phyloP scores from a whole-genome alignment of 2,329 filamentous ascomycete species.

The Chaetoscypha palmicola region DNA sequence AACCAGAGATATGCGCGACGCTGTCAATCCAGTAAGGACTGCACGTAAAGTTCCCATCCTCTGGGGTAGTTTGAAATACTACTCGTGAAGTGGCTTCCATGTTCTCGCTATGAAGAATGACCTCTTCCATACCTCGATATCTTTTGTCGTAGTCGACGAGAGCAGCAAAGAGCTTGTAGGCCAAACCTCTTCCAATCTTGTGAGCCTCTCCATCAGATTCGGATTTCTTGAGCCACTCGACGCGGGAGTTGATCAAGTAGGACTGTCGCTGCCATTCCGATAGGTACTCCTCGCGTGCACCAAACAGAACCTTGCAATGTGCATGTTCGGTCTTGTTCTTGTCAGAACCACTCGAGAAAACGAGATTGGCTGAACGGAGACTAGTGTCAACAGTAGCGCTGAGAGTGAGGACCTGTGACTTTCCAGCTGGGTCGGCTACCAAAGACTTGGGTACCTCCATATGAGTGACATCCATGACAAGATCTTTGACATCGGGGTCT shows the following conservation, averaged over 20 bases:
- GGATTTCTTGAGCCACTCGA: constrained; percentile 51
- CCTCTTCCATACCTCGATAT: constrained; percentile 52
- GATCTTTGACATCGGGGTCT: constrained; percentile 46
- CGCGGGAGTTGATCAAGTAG: constrained; percentile 61
- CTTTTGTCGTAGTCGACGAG: constrained; percentile 49
- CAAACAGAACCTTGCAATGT: constrained; percentile 53
- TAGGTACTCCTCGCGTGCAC: constrained; percentile 53
- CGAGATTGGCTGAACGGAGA: constrained; percentile 46
- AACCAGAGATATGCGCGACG: constrained; percentile 51
- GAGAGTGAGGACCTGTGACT: constrained; percentile 54
- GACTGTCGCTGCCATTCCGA: constrained; percentile 59
- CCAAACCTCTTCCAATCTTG: constrained; percentile 65
- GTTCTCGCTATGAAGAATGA: constrained; percentile 45
- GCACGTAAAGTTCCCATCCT: constrained; percentile 48
- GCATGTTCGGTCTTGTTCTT: constrained; percentile 55
- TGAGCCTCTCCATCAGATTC: constrained; percentile 60
- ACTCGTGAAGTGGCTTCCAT: constrained; percentile 40
- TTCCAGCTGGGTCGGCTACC: constrained; percentile 41
- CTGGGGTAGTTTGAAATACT: constrained; percentile 39
- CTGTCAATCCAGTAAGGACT: constrained; percentile 54
- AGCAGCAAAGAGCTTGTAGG: constrained; percentile 63
- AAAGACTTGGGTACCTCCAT: constrained; percentile 67
- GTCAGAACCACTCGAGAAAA: constrained; percentile 54
- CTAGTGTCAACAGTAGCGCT: constrained; percentile 53
- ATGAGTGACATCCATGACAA: constrained; percentile 56